Base-by-base conservation (phyloP, 495 filamentous ascomycete species). In the Penicillium taxi region DNA sequence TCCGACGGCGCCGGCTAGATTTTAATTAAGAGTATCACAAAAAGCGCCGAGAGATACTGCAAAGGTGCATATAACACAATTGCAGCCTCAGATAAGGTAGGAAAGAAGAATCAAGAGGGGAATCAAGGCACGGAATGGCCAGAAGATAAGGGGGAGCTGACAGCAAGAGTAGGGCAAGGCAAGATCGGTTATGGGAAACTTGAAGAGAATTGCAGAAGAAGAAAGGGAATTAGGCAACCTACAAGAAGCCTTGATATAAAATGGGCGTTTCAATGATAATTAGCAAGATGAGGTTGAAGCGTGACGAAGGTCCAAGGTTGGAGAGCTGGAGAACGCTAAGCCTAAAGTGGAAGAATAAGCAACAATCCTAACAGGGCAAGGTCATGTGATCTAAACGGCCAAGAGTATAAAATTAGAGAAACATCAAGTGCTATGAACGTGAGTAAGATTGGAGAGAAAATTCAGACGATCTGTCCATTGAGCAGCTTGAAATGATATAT, bases 211-310 rank as follows among this genome's bases (percentile, higher is more conserved):
- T 29, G 29, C 43, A 55, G 41, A 50, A 44, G 34, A 37, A 46
- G 36, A 42, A 37, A 52, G 37, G 37, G 42, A 58, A 54, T 47
- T 42, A 64, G 59, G 62, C 61, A 45, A 68, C 64, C 64, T 67
- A 67, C 64, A 65, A 67, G 60, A 67, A 64, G 60, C 64, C 64
- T 54, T 53, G 37, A 27, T 40, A 47, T n/a, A n/a, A n/a, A n/a
- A n/a, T n/a, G n/a, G n/a, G n/a, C n/a, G n/a, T 32, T 18, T 31
- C 27, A 24, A 37, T 37, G 38, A 25, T 35, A 27, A 39, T 17
- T n/a, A 30, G 33, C 20, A 25, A 20, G 32, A 23, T 33, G 38
- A 41, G 26, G 37, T 36, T 26, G 36, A 19, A 28, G 32, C 21
- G 15, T 38, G 25, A 29, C 24, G 12, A 37, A 37, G 17, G 18